Evolutionary conservation across 768 basidiomycete species (phyloP).

Genomic region (Kwoniella bestiolae): DNA sequence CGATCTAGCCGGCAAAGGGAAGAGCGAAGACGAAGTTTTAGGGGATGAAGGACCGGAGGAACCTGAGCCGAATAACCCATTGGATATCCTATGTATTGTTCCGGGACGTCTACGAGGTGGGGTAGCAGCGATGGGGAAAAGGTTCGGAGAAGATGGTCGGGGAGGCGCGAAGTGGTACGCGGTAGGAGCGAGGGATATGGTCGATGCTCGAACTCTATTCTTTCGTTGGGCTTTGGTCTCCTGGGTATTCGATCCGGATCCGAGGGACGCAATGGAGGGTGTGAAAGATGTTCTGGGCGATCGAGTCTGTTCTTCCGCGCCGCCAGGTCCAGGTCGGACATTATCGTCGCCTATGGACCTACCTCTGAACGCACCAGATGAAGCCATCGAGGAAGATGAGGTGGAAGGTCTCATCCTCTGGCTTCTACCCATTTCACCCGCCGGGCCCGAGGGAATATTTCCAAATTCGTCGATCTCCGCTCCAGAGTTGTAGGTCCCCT

Average conservation of each 20-base stretch:
- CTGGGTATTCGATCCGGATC: too few species aligned
- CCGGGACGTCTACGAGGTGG: slow-evolving; percentile 46
- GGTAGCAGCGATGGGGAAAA: slow-evolving; percentile 39
- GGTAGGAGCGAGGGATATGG: slow-evolving; percentile 38
- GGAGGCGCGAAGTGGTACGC: slow-evolving; percentile 23
- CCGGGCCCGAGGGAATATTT: not conserved
- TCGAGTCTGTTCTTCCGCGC: not conserved
- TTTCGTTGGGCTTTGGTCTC: slow-evolving; percentile 5
- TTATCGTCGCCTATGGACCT: slow-evolving; percentile 19
- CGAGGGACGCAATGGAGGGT: slow-evolving; percentile 30
- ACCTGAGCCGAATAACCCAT: slow-evolving; percentile 32
- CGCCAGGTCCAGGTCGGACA: slow-evolving; percentile 3
- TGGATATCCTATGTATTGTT: slow-evolving; percentile 40
- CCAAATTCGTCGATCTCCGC: slow-evolving; percentile 44
- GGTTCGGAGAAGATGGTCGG: slow-evolving; percentile 30
- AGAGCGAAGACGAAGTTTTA: slow-evolving; percentile 25
- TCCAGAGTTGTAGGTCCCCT: slow-evolving; percentile 17
- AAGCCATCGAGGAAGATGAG: slow-evolving; percentile 23
- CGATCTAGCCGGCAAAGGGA: slow-evolving; percentile 49
- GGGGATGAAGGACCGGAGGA: slow-evolving; percentile 40
- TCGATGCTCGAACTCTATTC: slow-evolving; percentile 42
- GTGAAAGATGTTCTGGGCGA: slow-evolving; percentile 40
- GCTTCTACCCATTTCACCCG: not conserved
- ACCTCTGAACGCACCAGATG: slow-evolving; percentile 15
- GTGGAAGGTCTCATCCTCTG: slow-evolving; percentile 22